phyloP scores from a whole-genome alignment of 345 rosid genomes.

The Populus alba region DNA sequence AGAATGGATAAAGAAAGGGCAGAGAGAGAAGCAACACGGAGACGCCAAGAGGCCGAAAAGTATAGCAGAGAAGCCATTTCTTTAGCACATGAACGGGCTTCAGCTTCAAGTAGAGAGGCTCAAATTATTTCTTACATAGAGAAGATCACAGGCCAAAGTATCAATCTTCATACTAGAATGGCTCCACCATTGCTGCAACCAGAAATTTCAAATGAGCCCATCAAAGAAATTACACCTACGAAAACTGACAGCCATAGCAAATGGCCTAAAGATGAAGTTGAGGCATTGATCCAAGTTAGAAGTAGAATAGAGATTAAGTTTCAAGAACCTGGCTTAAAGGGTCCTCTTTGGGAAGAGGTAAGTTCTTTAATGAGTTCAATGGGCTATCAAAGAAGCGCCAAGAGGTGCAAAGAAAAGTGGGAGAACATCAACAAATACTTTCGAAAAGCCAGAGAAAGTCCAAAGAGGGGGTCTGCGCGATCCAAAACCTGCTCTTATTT shows the following conservation, averaged over 20 bases:
- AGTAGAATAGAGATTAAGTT: slow-evolving; percentile 34
- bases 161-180: slow-evolving; percentile 33
- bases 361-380: slow-evolving; percentile 35
- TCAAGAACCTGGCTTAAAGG: slow-evolving; percentile 41
- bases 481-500: slow-evolving; percentile 44
- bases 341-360: slow-evolving; percentile 45
- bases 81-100: slow-evolving; percentile 38
- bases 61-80: slow-evolving; percentile 37
- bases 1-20: slow-evolving; percentile 40
- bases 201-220: slow-evolving; percentile 16
- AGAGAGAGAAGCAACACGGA: slow-evolving; percentile 42
- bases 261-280: slow-evolving; percentile 46
- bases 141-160: slow-evolving; percentile 42
- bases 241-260: slow-evolving; percentile 20
- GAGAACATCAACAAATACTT: slow-evolving; percentile 51
- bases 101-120: slow-evolving; percentile 44
- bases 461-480: slow-evolving; percentile 25
- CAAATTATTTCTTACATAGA: slow-evolving; percentile 34
- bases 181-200: slow-evolving; percentile 14
- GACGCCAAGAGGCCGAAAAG: slow-evolving; percentile 32
- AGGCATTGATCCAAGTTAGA: slow-evolving; percentile 39
- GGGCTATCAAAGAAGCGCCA: slow-evolving; percentile 48
- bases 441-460: slow-evolving; percentile 35
- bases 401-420: slow-evolving; percentile 52
- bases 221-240: slow-evolving; percentile 3